phyloP scores from a whole-genome alignment of 345 rosid species.

The Luvunga scandens region DNA sequence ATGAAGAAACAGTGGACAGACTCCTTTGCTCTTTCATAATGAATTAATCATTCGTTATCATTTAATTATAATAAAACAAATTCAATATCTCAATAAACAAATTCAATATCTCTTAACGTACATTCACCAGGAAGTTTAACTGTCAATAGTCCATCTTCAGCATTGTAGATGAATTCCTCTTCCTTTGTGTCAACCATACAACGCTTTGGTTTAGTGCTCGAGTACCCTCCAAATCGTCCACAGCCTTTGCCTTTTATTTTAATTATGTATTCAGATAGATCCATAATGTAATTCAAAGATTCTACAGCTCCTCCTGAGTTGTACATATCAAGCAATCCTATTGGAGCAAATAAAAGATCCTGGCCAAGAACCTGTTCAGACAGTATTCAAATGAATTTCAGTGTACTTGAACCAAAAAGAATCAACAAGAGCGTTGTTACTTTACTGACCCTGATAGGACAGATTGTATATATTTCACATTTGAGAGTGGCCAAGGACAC shows the following conservation, averaged over 20 bases:
- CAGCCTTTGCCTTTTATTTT: slow-evolving; percentile 38
- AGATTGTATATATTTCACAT: slow-evolving; percentile 48
- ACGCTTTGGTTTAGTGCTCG: slow-evolving; percentile 39
- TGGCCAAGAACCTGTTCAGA: slow-evolving; percentile 35
- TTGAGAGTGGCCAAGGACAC: slow-evolving; percentile 40
- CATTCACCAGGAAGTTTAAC: slow-evolving; percentile 36
- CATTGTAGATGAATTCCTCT: slow-evolving; percentile 39
- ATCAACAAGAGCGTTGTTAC: neutral
- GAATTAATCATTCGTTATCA: neutral
- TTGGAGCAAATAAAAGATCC: slow-evolving; percentile 37
- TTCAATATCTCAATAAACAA: slow-evolving; percentile 26
- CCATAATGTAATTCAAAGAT: slow-evolving; percentile 26
- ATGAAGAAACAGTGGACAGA: neutral
- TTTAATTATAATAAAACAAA: neutral
- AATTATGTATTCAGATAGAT: slow-evolving; percentile 21
- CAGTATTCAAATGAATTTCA: neutral
- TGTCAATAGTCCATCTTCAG: slow-evolving; percentile 43
- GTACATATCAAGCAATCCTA: slow-evolving; percentile 55
- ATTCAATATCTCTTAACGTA: slow-evolving; percentile 32
- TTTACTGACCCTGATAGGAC: slow-evolving; percentile 44
- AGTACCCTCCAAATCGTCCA: slow-evolving; percentile 57
- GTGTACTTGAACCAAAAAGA: neutral
- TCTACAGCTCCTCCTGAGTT: slow-evolving; percentile 67
- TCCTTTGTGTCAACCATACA: slow-evolving; percentile 51
- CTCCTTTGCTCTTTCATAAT: neutral